Conservation (phyloP, 306 rosid species). For the Prunus dulcis region DNA sequence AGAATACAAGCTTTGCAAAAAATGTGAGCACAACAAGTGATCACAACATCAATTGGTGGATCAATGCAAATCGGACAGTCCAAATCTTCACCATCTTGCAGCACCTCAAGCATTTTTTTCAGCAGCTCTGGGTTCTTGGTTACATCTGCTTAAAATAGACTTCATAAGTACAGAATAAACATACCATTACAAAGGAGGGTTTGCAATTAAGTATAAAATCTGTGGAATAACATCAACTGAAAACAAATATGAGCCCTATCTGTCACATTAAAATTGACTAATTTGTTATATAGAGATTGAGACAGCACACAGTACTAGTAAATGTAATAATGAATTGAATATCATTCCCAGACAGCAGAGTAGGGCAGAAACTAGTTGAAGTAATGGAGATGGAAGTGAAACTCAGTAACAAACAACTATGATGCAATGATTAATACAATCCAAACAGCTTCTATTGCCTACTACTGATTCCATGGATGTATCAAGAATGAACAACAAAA, state of each 20-base stretch:
- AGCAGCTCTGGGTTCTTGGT: constrained; percentile 71
- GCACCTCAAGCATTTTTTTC: constrained; percentile 52
- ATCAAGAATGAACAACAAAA: neutral
- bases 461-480: neutral
- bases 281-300: neutral
- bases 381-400: neutral
- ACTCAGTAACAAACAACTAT: neutral
- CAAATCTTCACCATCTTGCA: constrained; percentile 80
- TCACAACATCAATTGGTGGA: constrained; percentile 52
- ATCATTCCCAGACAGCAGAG: neutral
- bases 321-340: neutral
- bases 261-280: neutral
- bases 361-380: neutral
- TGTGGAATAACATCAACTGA: neutral
- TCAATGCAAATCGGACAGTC: constrained; percentile 83
- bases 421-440: neutral
- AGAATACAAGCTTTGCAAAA: constrained; percentile 73
- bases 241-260: neutral
- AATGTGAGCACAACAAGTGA: constrained; percentile 74
- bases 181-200: neutral
- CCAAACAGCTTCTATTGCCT: neutral
- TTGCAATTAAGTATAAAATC: neutral
- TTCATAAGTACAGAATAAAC: constrained; percentile 8
- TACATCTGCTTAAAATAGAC: constrained; percentile 46
- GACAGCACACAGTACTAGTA: neutral